Evolutionary conservation across 1,284 basidiomycete genomes (phyloP), one percentile per base, ranked within the genome.

Genomic region (Ganoderma multipileum): DNA sequence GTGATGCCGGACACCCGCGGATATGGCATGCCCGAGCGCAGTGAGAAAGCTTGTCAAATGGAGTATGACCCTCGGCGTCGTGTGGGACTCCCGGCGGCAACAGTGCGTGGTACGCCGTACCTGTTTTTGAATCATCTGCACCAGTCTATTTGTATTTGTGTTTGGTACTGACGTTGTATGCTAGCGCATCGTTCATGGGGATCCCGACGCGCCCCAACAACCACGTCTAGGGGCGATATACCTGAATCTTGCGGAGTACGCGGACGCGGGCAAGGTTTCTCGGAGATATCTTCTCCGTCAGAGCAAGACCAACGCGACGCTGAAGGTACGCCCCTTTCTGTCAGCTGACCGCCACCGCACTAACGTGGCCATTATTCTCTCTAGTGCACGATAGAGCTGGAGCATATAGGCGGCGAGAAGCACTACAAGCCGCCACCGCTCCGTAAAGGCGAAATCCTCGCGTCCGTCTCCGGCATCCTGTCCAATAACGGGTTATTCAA

Each of bases 181-280:
- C 20, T 61, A 83, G 85, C 81, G 85, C 26, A 85, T 89, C 44
- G 80, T 86, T 28, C 79, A 83, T 0, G 85, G 85, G 36, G 89
- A 89, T 67, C 85, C 83, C 0, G 81, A 86, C 65, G 81, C 84
- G 3, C 86, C 86, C 0, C 79, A 79, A 18, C 87, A 89, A 64
- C 89, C 89, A 1, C 84, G 87, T 2, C 82, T 94, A 0, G 93
- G 93, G 2, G 83, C 83, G 7, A 83, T 94, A 12, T 83, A 86
- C 68, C 81, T 95, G 64, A 91, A 95, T 75, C 84, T 95, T 3
- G 90, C 93, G 2, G 90, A 94, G 75, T 95, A 94, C 73, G 91
- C 89, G 11, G 85, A 86, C 61, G 81, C 83, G 12, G 90, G 91
- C 2, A 80, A 83, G 18, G 86, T 94, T 36, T 89, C 88, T 2